Evolutionary conservation across 805 yeast genomes (phyloP).

Genomic region (Candida nanaspora): DNA sequence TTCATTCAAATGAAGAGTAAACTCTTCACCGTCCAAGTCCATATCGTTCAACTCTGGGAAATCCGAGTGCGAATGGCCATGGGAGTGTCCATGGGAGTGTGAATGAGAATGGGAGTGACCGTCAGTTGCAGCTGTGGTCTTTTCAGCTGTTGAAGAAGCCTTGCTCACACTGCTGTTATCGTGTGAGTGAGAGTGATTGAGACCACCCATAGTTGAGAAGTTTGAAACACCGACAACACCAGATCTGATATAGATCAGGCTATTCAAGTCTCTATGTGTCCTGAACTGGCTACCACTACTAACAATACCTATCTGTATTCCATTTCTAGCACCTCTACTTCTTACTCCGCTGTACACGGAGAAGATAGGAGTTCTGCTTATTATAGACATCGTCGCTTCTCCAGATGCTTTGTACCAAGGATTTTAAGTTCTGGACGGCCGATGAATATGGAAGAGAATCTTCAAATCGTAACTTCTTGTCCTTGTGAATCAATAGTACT

Average conservation of each 20-base stretch:
- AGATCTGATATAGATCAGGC: too few species aligned
- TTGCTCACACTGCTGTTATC: too few species aligned
- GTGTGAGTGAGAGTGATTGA: slow-evolving; percentile 1
- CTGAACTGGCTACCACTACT: neutral
- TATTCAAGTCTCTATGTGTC: too few species aligned
- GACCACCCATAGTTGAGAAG: neutral
- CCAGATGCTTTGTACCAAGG: too few species aligned
- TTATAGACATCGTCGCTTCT: neutral
- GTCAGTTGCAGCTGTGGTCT: neutral
- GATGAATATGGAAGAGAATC: too few species aligned
- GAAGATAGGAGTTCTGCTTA: neutral
- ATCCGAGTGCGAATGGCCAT: slow-evolving; percentile 6
- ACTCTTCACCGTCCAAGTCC: slow-evolving; percentile 23
- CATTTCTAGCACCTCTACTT: neutral
- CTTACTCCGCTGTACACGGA: neutral
- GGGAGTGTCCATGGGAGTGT: slow-evolving; percentile 7
- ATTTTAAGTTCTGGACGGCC: too few species aligned
- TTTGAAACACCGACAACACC: neutral
- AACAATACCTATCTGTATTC: neutral
- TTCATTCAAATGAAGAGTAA: slow-evolving; percentile 14
- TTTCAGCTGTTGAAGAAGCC: neutral
- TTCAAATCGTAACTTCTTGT: too few species aligned
- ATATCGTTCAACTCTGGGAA: slow-evolving; percentile 20
- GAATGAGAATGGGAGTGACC: slow-evolving; percentile 23
- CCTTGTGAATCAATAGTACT: too few species aligned